phyloP scores from a whole-genome alignment of 2,329 filamentous ascomycete species.

The Fusarium goolgardi region DNA sequence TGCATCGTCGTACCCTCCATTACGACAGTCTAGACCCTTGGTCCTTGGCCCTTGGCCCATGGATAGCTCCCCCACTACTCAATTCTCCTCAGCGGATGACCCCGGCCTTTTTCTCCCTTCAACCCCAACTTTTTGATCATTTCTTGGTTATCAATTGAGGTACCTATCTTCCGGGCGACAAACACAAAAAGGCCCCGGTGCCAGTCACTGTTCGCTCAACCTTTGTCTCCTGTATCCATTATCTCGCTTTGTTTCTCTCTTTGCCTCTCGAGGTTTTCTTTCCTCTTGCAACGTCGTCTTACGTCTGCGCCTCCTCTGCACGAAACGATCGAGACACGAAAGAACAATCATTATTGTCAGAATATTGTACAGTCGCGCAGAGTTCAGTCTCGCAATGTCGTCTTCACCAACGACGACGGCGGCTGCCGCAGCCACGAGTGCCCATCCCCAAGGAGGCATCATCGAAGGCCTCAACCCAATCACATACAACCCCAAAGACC shows the following conservation, averaged over 20 bases:
- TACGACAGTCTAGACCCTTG: slow-evolving; percentile 13
- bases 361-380: not conserved
- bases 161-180: not conserved
- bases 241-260: not conserved
- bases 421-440: slow-evolving; percentile 49
- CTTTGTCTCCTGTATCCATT: not conserved
- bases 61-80: not conserved
- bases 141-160: not conserved
- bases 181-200: slow-evolving; percentile 2
- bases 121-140: not conserved
- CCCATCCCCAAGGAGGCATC: slow-evolving; percentile 67
- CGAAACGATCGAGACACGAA: slow-evolving; percentile 1
- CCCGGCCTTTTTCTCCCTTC: slow-evolving; percentile 2
- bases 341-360: not conserved
- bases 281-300: not conserved
- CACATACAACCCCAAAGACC: slow-evolving; percentile 75
- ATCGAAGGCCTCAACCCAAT: slow-evolving; percentile 77
- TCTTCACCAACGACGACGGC: slow-evolving; percentile 15
- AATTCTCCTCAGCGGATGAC: not conserved
- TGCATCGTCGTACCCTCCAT: not conserved
- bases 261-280: not conserved
- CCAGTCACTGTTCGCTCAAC: not conserved
- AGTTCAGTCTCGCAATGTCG: slow-evolving; percentile 12
- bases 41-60: not conserved
- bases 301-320: slow-evolving; percentile 1